phyloP scores from a whole-genome alignment of 176 grass and related monocot genomes.

The Ensete glaucum region DNA sequence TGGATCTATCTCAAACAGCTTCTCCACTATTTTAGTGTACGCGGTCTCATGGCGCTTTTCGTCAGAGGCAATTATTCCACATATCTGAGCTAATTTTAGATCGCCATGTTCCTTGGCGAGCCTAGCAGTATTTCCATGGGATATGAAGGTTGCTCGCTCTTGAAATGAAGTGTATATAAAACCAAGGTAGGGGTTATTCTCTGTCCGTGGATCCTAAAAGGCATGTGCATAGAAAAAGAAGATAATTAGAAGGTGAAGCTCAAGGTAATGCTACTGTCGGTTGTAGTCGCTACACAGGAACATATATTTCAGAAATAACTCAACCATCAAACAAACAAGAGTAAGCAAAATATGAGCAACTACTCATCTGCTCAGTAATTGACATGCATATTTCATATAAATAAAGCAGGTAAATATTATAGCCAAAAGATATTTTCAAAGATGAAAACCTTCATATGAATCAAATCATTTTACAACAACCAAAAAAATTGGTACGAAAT shows the following conservation, averaged over 20 bases:
- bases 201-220: neutral
- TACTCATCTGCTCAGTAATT: too few species aligned
- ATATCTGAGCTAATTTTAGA: constrained; percentile 1
- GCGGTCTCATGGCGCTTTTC: constrained; percentile 4
- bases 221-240: neutral
- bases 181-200: constrained; percentile 10
- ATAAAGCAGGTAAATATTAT: too few species aligned
- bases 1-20: neutral
- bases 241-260: neutral
- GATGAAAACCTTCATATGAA: too few species aligned
- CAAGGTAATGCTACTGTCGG: too few species aligned
- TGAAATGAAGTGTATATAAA: constrained; percentile 8
- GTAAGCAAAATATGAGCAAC: too few species aligned
- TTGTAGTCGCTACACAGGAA: too few species aligned
- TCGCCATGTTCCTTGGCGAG: constrained; percentile 1
- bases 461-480: too few species aligned
- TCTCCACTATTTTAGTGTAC: constrained; percentile 1
- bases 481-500: too few species aligned
- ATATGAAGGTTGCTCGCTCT: constrained; percentile 4
- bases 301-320: too few species aligned
- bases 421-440: too few species aligned
- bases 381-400: too few species aligned
- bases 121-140: constrained; percentile 7
- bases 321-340: too few species aligned
- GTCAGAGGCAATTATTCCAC: constrained; percentile 1